A percentile compares a stretch with the other conserved stretches of the same genome.
Conservation (phyloP, 257 asterid genomes). For the Scutellaria minor region DNA sequence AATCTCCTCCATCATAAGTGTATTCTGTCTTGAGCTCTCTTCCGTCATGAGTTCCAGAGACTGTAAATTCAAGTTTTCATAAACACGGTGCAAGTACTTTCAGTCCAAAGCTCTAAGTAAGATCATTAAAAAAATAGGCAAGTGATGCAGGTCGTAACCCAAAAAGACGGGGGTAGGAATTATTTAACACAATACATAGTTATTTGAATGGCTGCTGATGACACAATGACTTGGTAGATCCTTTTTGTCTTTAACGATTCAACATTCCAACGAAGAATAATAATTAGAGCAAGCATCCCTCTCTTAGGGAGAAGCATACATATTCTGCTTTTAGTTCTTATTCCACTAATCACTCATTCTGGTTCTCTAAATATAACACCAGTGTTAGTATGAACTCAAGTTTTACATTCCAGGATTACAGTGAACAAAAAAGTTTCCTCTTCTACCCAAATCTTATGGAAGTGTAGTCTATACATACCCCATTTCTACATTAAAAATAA, state of each 20-base stretch:
- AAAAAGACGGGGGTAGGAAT: background rate
- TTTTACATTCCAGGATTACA: background rate
- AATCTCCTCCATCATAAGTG: constrained; percentile 58
- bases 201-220: background rate
- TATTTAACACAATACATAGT: background rate
- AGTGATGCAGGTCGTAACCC: background rate
- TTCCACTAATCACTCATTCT: background rate
- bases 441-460: constrained; percentile 12
- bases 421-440: background rate
- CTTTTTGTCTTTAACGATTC: constrained; percentile 17
- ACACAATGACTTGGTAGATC: background rate
- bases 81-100: constrained; percentile 27
- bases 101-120: constrained; percentile 22
- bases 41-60: constrained; percentile 41
- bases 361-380: background rate
- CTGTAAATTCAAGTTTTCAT: constrained; percentile 37
- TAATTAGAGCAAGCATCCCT: background rate
- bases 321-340: constrained; percentile 7
- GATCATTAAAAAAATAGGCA: background rate
- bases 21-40: constrained; percentile 33
- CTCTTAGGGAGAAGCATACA: background rate
- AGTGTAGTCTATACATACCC: background rate
- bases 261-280: background rate
- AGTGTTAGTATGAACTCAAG: constrained; percentile 4
- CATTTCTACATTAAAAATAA: background rate